Evolutionary conservation across 345 rosid genomes (phyloP).

Genomic region (Eucalyptus cloeziana): DNA sequence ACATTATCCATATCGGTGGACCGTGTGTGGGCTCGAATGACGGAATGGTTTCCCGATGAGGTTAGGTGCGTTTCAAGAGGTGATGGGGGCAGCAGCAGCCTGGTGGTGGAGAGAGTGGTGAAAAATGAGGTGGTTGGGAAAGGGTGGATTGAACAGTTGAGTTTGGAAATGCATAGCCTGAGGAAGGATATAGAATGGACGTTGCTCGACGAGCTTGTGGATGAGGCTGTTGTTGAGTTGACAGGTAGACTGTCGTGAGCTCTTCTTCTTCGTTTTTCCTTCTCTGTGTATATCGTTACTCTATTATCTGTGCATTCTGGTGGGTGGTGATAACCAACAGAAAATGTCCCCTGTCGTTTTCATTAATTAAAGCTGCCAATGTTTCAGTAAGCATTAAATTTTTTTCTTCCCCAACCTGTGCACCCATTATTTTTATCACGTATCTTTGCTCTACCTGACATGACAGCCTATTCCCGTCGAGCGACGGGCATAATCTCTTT

Average conservation of each 20-base stretch:
- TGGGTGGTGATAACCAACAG: background rate
- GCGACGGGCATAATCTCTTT: background rate
- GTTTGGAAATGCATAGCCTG: conserved; percentile 37
- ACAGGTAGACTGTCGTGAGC: conserved; percentile 7
- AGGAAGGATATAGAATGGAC: conserved; percentile 46
- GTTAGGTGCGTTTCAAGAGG: conserved; percentile 5
- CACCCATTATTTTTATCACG: background rate
- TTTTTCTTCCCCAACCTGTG: background rate
- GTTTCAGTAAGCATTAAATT: background rate
- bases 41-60: conserved; percentile 45
- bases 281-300: background rate
- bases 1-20: conserved; percentile 28
- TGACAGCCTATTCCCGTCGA: background rate
- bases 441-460: background rate
- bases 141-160: conserved; percentile 43
- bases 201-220: conserved; percentile 68
- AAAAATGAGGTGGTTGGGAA: conserved; percentile 65
- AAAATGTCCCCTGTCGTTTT: background rate
- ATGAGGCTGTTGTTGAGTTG: conserved; percentile 59
- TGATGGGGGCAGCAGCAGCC: conserved; percentile 28
- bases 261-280: background rate
- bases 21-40: conserved; percentile 54
- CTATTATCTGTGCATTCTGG: background rate
- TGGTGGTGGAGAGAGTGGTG: conserved; percentile 53
- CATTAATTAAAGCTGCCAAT: background rate